Evolutionary conservation across 1,284 basidiomycete genomes (phyloP), one percentile per base, ranked within the genome.

Genomic region (Ustilago tritici): DNA sequence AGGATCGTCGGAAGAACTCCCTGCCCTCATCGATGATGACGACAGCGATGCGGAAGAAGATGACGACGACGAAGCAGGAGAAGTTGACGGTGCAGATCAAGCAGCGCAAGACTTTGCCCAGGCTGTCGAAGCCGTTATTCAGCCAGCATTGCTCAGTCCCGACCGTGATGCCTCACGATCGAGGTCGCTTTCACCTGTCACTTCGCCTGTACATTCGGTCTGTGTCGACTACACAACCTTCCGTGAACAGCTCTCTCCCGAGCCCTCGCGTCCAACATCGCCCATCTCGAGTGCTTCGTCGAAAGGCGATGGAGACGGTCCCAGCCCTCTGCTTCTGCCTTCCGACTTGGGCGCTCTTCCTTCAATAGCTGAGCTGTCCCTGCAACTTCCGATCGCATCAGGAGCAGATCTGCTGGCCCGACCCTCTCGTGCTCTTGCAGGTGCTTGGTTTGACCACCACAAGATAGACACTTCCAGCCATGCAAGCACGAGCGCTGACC

Each of bases 1-100:
- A 19, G 38, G 54, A 12, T 78, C 76, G 0, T 69, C 69, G 4
- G 76, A 78, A 38, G 76, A 78, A 50, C 69, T 78, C 8, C 76
- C 76, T 1, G 76, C 76, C 40, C 19, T 78, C 46, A 61, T 78
- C 40, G 73, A 76, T 17, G 72, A 76, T 17, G 72, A 78, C 35
- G 63, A 78, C 58, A 75, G 76, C 65, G 76, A 78, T 41, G 19
- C 65, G 3, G 76, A 78, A 36, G 70, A 77, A 3, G 76, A 75
- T 11, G 72, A 78, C 6, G 70, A 78, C 6, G 70, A 70, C 12
- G 74, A 71, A n/a, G 69, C 47, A 17, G 60, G 58, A 10, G 65
- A 50, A n/a, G 69, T 56, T 6, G 60, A 61, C 14, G 65, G 56
- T 31, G 55, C 36, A 15, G 43, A 40, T 6, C 32, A 6, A 14